Percentiles rank a stretch among this genome's conserved stretches.
phyloP scores from a whole-genome alignment of 371 early-diverging fungal genomes.

The Apophysomyces ossiformis region DNA sequence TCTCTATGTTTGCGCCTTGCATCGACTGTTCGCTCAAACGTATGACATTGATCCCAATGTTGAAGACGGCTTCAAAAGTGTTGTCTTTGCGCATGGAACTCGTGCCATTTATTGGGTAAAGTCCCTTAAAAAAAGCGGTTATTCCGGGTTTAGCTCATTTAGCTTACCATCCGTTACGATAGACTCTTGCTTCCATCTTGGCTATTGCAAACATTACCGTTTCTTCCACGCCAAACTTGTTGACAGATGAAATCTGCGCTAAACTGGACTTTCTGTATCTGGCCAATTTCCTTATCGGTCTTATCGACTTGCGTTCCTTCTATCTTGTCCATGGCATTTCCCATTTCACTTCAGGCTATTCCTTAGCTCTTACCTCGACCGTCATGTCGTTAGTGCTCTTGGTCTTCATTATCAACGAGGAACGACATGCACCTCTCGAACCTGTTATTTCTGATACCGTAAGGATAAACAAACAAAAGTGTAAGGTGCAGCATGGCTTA shows the following conservation, averaged over 20 bases:
- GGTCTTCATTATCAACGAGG: constrained; percentile 26
- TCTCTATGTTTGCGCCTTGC: constrained; percentile 16
- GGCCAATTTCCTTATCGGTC: constrained; percentile 1
- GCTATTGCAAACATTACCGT: constrained; percentile 25
- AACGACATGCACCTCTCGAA: constrained; percentile 29
- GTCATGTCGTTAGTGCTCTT: constrained; percentile 10
- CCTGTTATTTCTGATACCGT: constrained; percentile 40
- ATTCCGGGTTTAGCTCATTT: too few species aligned
- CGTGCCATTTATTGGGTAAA: constrained; percentile 32
- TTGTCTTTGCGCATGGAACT: constrained; percentile 13
- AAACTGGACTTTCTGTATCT: constrained; percentile 33
- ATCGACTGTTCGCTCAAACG: neutral
- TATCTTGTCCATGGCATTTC: constrained; percentile 13
- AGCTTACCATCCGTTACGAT: neutral
- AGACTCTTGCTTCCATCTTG: constrained; percentile 32
- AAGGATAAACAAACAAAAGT: neutral
- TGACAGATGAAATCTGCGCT: constrained; percentile 32
- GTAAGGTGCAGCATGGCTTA: too few species aligned
- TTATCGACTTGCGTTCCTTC: constrained; percentile 18
- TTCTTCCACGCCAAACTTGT: constrained; percentile 14
- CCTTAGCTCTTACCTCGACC: constrained; percentile 11
- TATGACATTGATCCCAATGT: constrained; percentile 26
- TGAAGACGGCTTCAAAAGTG: constrained; percentile 16
- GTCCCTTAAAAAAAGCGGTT: neutral
- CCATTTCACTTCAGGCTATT: constrained; percentile 4